phyloP scores from a whole-genome alignment of 306 rosid genomes.

The Trifolium subterraneum region DNA sequence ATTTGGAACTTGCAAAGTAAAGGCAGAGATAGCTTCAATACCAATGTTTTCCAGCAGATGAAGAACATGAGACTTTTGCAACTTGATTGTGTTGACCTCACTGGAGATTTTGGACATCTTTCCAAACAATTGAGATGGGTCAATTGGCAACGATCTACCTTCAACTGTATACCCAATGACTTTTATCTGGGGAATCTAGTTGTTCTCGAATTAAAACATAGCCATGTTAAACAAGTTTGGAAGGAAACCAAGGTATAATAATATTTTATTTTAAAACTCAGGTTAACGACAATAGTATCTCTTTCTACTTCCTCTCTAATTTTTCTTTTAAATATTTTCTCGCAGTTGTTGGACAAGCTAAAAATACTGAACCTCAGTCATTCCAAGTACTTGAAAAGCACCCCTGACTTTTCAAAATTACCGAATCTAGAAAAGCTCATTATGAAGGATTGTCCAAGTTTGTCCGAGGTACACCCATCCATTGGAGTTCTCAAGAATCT shows the following conservation, averaged over 20 bases:
- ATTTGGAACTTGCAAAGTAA: not conserved
- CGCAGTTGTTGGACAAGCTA: constrained; percentile 30
- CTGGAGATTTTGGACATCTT: constrained; percentile 40
- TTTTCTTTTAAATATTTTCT: not conserved
- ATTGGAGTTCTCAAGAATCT: constrained; percentile 35
- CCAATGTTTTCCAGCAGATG: constrained; percentile 51
- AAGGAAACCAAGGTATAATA: constrained; percentile 41
- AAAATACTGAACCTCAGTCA: constrained; percentile 47
- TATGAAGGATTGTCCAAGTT: constrained; percentile 33
- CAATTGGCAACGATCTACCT: constrained; percentile 48
- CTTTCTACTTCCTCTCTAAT: not conserved
- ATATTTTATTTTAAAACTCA: not conserved
- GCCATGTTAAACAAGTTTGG: constrained; percentile 47
- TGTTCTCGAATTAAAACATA: constrained; percentile 42
- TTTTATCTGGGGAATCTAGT: constrained; percentile 32
- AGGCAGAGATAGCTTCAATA: not conserved
- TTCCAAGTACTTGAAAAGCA: constrained; percentile 12
- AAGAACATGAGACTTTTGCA: constrained; percentile 49
- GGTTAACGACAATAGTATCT: not conserved
- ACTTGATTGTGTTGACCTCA: constrained; percentile 38
- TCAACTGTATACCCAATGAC: constrained; percentile 35
- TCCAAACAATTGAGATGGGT: constrained; percentile 48
- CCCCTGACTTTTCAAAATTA: constrained; percentile 46
- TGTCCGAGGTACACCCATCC: constrained; percentile 37
- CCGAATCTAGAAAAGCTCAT: constrained; percentile 47